A percentile compares a stretch with the other conserved stretches of the same genome.
Evolutionary conservation across 768 basidiomycete species (phyloP).

Genomic region (Lactarius vividus): DNA sequence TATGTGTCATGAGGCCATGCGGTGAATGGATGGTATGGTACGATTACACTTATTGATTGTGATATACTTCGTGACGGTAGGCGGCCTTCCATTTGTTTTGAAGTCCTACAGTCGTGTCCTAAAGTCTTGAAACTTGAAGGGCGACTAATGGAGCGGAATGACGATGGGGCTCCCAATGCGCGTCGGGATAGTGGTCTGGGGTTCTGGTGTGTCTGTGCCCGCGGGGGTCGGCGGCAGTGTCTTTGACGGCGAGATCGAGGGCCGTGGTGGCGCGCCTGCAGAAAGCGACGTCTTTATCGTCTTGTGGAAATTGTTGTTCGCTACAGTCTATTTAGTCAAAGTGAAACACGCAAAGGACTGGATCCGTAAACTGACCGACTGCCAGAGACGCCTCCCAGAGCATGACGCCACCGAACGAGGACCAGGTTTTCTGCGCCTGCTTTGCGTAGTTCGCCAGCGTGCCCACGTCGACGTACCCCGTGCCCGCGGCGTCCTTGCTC

Average conservation of each 20-base stretch:
- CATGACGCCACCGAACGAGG: slow-evolving; percentile 48
- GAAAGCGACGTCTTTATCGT: slow-evolving; percentile 49
- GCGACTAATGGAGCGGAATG: neutral
- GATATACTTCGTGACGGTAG: neutral
- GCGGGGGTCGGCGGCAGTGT: neutral
- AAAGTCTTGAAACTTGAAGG: neutral
- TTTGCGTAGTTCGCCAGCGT: slow-evolving; percentile 37
- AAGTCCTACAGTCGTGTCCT: neutral
- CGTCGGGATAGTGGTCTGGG: neutral
- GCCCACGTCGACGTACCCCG: slow-evolving; percentile 38
- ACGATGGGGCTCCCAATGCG: neutral
- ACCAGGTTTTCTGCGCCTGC: slow-evolving; percentile 39
- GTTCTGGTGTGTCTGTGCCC: neutral
- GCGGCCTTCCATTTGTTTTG: neutral
- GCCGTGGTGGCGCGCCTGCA: neutral
- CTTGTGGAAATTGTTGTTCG: slow-evolving; percentile 57
- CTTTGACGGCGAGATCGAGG: neutral
- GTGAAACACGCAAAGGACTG: neutral
- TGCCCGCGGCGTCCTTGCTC: slow-evolving; percentile 42
- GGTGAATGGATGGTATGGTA: neutral
- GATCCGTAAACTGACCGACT: slow-evolving; percentile 34
- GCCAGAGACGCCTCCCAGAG: slow-evolving; percentile 51
- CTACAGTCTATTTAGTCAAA: slow-evolving; percentile 30
- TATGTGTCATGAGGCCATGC: neutral
- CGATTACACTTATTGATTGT: neutral